Conservation (phyloP, 2,329 filamentous ascomycete species). For the Canariomyces notabilis region DNA sequence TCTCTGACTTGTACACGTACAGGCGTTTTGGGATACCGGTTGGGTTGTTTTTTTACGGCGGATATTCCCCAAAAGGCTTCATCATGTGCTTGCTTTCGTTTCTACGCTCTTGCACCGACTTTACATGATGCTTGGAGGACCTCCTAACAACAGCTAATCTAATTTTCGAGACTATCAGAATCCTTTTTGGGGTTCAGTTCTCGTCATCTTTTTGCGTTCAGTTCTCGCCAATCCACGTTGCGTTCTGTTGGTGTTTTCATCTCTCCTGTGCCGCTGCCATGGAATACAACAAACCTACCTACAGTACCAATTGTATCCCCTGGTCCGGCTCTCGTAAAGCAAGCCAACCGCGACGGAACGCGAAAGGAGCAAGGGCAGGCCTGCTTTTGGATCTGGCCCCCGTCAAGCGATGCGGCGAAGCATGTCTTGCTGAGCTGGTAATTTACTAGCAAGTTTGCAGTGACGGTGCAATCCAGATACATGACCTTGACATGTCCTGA, state of each 20-base stretch:
- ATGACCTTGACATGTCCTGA: background rate
- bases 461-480: background rate
- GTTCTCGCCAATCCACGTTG: no score
- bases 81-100: no score
- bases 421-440: no score
- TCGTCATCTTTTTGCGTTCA: no score
- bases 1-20: background rate
- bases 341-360: background rate
- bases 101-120: background rate
- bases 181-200: no score
- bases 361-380: background rate
- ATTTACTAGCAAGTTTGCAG: background rate
- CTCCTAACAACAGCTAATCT: background rate
- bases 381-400: background rate
- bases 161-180: background rate
- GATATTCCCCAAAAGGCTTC: conserved; percentile 1
- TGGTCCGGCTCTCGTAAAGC: background rate
- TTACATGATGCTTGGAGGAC: background rate
- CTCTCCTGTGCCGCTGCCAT: background rate
- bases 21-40: background rate
- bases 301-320: background rate
- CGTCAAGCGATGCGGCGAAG: background rate
- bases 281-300: background rate
- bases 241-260: background rate
- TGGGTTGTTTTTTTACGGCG: conserved; percentile 1